phyloP scores from a whole-genome alignment of 2,329 filamentous ascomycete genomes.

The Fonsecaea pedrosoi region DNA sequence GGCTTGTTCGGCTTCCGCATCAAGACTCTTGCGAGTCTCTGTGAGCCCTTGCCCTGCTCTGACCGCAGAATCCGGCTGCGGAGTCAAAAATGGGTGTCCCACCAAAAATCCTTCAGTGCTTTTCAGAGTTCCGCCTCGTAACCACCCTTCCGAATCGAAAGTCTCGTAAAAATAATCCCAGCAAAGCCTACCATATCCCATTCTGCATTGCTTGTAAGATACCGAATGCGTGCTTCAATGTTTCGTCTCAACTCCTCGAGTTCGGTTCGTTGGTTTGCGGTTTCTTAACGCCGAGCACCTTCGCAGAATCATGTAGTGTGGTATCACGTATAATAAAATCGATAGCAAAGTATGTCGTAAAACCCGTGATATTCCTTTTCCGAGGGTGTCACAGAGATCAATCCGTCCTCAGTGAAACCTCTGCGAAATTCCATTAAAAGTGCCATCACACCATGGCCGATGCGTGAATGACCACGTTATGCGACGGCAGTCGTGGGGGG shows the following conservation, averaged over 20 bases:
- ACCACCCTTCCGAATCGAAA: conserved; percentile 9
- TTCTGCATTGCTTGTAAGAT: conserved; percentile 18
- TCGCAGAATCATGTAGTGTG: conserved; percentile 32
- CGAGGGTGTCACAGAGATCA: conserved; percentile 4
- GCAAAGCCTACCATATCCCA: conserved; percentile 3
- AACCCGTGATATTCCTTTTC: conserved; percentile 8
- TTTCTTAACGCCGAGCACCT: conserved; percentile 35
- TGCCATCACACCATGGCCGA: not conserved
- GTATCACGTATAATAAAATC: conserved; percentile 37
- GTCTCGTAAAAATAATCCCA: conserved; percentile 17
- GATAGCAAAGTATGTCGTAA: conserved; percentile 28
- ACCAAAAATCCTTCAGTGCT: conserved; percentile 18
- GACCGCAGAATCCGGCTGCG: conserved; percentile 27
- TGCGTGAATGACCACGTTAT: conserved; percentile 2
- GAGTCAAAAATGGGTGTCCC: conserved; percentile 9
- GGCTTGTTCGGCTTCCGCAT: not conserved
- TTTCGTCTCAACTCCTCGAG: conserved; percentile 21
- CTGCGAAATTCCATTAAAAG: conserved; percentile 7
- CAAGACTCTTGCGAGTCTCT: conserved; percentile 17
- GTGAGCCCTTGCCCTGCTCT: conserved; percentile 12
- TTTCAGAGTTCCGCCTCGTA: conserved; percentile 27
- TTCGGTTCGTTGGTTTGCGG: conserved; percentile 20
- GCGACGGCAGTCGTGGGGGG: conserved; percentile 23
- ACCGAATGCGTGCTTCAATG: conserved; percentile 3
- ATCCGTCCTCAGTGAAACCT: conserved; percentile 1